Evolutionary conservation across 148 eudicot genomes (phyloP), one percentile per base, ranked within the genome.

Genomic region (Chenopodium formosanum): DNA sequence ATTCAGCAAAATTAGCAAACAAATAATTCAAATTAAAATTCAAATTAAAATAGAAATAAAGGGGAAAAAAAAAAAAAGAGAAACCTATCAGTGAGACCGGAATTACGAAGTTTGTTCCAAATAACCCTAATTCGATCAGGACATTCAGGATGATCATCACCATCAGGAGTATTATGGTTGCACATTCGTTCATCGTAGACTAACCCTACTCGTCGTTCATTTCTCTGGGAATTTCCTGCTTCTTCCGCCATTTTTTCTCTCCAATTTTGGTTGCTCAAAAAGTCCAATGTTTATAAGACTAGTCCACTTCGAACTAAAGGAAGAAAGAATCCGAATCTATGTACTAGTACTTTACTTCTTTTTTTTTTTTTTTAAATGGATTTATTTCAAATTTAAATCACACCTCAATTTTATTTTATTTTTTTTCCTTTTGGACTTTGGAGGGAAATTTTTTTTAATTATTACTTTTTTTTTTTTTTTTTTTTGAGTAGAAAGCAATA

Each of bases 101-200:
- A 83, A 74, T 77, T 69, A 9, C 81, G 77, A 58, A 97, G 96
- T 82, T 89, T 87, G 76, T 90, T 81, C 94, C 94, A 89, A 56
- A 97, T 97, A 83, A 87, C 91, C 71, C 87, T 88, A 83, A 94
- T 90, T 23, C 98, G 93, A 91, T 91, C 81, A 56, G 99, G 99
- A 73, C 86, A 89, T 78, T 97, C 99, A 47, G 98, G 98, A 66
- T 97, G 99, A 78, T 84, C 76, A 17, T 87, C 91, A 48, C 80
- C 91, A 63, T 83, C 81, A 23, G 91, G 90, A 34, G 90, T 83
- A 58, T 67, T 74, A 78, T 97, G 99, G 64, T 89, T 83, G 74
- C 97, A 89, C 99, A 97, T 97, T 64, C 90, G 68, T 53, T 93
- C 97, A 79, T 97, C 99, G 78, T 87, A 93, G 1, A 93, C 80